phyloP scores from a whole-genome alignment of 2,329 filamentous ascomycete genomes.

The Aspergillus sp. region DNA sequence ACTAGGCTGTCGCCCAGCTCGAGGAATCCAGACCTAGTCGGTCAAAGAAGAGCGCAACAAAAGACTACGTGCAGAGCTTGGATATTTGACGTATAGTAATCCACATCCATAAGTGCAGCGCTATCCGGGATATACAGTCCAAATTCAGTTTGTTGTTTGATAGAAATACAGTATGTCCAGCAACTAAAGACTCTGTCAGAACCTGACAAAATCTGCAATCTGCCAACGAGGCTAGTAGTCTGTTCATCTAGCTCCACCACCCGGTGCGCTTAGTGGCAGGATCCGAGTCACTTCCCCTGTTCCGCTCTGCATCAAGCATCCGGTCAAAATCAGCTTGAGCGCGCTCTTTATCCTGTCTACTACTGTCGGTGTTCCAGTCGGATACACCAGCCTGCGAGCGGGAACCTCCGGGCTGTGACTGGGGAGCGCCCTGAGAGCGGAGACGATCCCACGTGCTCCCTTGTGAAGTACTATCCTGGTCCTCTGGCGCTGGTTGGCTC shows the following conservation, averaged over 20 bases:
- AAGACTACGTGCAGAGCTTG: too few relatives aligned
- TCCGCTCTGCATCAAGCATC: slow-evolving; percentile 43
- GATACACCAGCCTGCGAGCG: not conserved
- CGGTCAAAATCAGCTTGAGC: slow-evolving; percentile 46
- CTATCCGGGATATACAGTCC: too few relatives aligned
- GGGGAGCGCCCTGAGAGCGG: not conserved
- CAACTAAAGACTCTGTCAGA: too few relatives aligned
- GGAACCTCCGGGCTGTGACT: not conserved
- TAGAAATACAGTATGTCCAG: too few relatives aligned
- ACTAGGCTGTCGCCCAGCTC: too few relatives aligned
- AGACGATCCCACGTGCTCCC: not conserved
- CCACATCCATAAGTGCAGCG: too few relatives aligned
- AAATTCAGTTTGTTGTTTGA: too few relatives aligned
- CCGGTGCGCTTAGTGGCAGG: slow-evolving; percentile 8
- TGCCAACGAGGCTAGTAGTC: not conserved
- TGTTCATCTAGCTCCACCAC: slow-evolving; percentile 22
- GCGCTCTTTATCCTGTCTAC: slow-evolving; percentile 34
- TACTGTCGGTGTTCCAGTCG: slow-evolving; percentile 18
- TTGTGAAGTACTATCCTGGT: not conserved
- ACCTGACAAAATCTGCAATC: not conserved
- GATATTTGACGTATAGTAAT: too few relatives aligned
- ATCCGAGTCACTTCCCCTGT: slow-evolving; percentile 18
- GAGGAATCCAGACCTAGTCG: too few relatives aligned
- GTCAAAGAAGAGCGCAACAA: too few relatives aligned
- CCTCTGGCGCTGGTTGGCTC: not conserved